phyloP scores from a whole-genome alignment of 1,284 basidiomycete genomes.

The Cryptococcus sp. region DNA sequence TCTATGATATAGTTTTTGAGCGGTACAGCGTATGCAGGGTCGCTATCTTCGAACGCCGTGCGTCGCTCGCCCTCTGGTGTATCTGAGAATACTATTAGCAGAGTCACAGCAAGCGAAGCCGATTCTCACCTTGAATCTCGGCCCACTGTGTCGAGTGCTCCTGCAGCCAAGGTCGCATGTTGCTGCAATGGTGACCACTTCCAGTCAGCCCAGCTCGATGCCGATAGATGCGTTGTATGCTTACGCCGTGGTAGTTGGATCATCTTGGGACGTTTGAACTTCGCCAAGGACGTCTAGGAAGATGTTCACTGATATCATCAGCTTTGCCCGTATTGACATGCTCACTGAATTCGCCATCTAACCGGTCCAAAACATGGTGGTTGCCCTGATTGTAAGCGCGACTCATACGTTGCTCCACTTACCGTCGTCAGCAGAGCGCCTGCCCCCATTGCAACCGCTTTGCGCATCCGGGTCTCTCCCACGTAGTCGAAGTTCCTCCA shows the following conservation, averaged over 20 bases:
- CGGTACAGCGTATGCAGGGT: constrained; percentile 45
- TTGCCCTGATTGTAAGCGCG: constrained; percentile 62
- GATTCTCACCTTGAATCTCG: constrained; percentile 40
- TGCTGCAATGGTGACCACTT: constrained; percentile 19
- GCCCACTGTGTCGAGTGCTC: constrained; percentile 36
- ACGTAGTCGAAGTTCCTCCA: constrained; percentile 55
- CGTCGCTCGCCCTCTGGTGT: constrained; percentile 46
- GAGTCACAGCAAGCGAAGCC: background rate
- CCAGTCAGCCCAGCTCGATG: background rate
- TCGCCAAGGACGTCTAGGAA: constrained; percentile 90
- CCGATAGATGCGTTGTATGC: constrained; percentile 8
- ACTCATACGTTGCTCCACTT: background rate
- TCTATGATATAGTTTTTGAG: constrained; percentile 47
- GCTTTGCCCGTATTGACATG: constrained; percentile 54
- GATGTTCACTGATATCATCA: constrained; percentile 64
- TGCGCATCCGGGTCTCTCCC: constrained; percentile 47
- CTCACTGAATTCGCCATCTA: constrained; percentile 53
- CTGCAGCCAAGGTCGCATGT: constrained; percentile 39
- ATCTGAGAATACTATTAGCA: constrained; percentile 12
- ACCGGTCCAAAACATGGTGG: constrained; percentile 68
- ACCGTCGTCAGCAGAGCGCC: constrained; percentile 48
- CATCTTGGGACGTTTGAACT: constrained; percentile 64
- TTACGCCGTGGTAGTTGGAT: constrained; percentile 40
- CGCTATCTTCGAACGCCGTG: constrained; percentile 38
- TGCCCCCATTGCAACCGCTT: constrained; percentile 52